Conservation (phyloP, 2,329 filamentous ascomycete species). For the Clonostachys rosea region DNA sequence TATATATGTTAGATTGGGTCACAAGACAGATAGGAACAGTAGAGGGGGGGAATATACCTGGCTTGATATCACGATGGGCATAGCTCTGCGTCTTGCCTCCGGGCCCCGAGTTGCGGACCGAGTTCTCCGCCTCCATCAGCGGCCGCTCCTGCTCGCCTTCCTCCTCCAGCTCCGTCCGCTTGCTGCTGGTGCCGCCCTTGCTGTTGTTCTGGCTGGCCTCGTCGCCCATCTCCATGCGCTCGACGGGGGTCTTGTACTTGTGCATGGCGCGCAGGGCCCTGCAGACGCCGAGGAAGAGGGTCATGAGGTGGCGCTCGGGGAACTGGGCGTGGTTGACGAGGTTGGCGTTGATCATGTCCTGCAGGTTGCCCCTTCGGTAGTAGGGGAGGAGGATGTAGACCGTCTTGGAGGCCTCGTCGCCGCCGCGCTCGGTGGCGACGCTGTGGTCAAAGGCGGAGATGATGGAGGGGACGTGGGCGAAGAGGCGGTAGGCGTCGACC, state of each 20-base stretch:
- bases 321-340: conserved; percentile 91
- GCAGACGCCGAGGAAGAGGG: conserved; percentile 88
- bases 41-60: conserved; percentile 51
- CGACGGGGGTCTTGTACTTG: conserved; percentile 58
- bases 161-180: conserved; percentile 57
- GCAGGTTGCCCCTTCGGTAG: conserved; percentile 90
- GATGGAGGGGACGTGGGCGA: conserved; percentile 77
- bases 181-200: conserved; percentile 27
- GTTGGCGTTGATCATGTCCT: conserved; percentile 98
- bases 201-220: conserved; percentile 28
- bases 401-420: conserved; percentile 69
- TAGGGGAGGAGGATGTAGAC: conserved; percentile 96
- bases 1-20: neutral
- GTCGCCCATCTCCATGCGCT: conserved; percentile 49
- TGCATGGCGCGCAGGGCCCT: conserved; percentile 88
- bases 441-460: conserved; percentile 82
- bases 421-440: conserved; percentile 68
- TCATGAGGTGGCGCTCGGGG: conserved; percentile 83
- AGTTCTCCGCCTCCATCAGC: conserved; percentile 73
- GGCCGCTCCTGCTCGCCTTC: conserved; percentile 75
- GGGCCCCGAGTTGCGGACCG: conserved; percentile 42
- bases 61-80: conserved; percentile 95
- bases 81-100: conserved; percentile 73
- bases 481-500: conserved; percentile 93
- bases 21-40: neutral